Evolutionary conservation across 2,329 filamentous ascomycete genomes (phyloP).

Genomic region (Magnaporthiopsis incrustans): DNA sequence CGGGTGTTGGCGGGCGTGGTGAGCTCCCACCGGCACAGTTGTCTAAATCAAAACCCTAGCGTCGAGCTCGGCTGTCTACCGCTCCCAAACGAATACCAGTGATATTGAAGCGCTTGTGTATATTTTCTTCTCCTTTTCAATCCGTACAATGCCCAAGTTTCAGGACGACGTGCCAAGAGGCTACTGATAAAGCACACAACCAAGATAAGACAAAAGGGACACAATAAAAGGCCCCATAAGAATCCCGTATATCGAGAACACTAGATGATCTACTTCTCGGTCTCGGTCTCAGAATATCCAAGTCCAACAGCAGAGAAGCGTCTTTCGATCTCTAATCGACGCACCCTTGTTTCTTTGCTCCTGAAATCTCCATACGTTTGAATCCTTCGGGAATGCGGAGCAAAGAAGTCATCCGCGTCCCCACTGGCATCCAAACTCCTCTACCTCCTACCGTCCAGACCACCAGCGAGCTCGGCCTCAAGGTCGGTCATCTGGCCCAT

Average conservation of each 20-base stretch:
- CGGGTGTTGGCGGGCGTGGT: no score
- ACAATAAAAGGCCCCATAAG: neutral
- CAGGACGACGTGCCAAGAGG: no score
- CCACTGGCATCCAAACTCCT: neutral
- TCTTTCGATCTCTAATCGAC: no score
- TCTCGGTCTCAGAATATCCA: neutral
- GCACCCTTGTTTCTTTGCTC: no score
- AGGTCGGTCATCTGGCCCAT: conserved; percentile 38
- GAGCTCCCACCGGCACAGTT: no score
- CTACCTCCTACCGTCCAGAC: conserved; percentile 41
- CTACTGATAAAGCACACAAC: neutral
- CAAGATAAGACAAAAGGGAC: neutral
- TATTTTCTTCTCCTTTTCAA: no score
- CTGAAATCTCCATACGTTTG: neutral
- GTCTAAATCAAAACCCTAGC: no score
- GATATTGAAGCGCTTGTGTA: no score
- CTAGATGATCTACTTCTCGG: neutral
- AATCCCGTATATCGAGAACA: neutral
- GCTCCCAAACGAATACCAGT: no score
- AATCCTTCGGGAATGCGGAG: neutral
- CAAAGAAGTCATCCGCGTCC: neutral
- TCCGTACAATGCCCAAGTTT: no score
- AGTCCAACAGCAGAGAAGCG: neutral
- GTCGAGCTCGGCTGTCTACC: no score
- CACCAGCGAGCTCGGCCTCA: conserved; percentile 52